Evolutionary conservation across 305 asterid species (phyloP).

Genomic region (Lippia alba): DNA sequence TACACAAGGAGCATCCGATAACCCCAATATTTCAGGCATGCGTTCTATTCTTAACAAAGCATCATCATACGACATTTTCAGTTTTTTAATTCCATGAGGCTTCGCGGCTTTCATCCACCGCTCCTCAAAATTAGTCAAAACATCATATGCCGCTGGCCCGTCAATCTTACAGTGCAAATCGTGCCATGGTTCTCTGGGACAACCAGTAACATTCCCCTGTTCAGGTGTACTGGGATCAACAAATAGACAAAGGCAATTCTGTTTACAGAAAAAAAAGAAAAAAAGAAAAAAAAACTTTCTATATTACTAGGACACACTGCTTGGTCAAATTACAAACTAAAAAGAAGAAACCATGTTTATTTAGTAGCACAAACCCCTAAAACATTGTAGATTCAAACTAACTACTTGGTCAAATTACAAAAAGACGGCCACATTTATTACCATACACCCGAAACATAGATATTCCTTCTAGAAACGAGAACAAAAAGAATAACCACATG

Average conservation of each 20-base stretch:
- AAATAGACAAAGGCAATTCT: slow-evolving; percentile 1
- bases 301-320: not conserved
- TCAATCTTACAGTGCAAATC: slow-evolving; percentile 94
- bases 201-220: slow-evolving; percentile 78
- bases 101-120: slow-evolving; percentile 94
- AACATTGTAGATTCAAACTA: too few species aligned
- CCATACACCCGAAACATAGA: not conserved
- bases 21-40: slow-evolving; percentile 84
- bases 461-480: not conserved
- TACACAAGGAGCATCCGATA: slow-evolving; percentile 73
- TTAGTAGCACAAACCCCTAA: too few species aligned
- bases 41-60: slow-evolving; percentile 88
- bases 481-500: not conserved
- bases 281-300: not conserved
- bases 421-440: not conserved
- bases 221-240: slow-evolving; percentile 28
- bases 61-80: slow-evolving; percentile 82
- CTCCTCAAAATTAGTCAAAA: slow-evolving; percentile 87
- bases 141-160: slow-evolving; percentile 99
- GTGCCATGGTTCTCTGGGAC: slow-evolving; percentile 99
- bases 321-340: not conserved
- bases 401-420: too few species aligned
- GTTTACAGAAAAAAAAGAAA: not conserved
- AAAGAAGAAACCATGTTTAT: not conserved
- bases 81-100: slow-evolving; percentile 85